phyloP scores from a whole-genome alignment of 2,329 filamentous ascomycete species.

The Botryotinia globosa region DNA sequence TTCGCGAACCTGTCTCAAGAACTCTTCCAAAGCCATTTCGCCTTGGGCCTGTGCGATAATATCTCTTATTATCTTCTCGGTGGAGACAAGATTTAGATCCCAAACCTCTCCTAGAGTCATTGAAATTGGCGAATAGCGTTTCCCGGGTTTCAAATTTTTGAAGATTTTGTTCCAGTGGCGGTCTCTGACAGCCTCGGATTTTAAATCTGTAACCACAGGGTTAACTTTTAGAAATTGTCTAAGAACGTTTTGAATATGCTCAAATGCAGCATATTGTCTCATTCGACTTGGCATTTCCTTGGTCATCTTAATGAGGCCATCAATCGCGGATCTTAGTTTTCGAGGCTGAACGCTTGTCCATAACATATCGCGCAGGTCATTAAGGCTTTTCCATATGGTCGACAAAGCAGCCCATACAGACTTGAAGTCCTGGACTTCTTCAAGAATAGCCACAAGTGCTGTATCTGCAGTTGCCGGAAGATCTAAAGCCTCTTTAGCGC shows the following conservation, averaged over 20 bases:
- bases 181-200: constrained; percentile 94
- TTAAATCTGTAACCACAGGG: constrained; percentile 79
- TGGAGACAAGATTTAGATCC: constrained; percentile 88
- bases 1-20: constrained; percentile 92
- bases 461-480: constrained; percentile 77
- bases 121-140: constrained; percentile 88
- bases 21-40: constrained; percentile 97
- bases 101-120: constrained; percentile 98
- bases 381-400: constrained; percentile 94
- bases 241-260: constrained; percentile 91
- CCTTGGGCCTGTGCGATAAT: constrained; percentile 95
- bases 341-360: constrained; percentile 96
- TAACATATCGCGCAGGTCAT: constrained; percentile 85
- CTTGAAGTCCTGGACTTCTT: constrained; percentile 98
- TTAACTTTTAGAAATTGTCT: constrained; percentile 91
- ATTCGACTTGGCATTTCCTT: constrained; percentile 99
- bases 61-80: constrained; percentile 82
- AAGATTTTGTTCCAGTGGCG: constrained; percentile 98
- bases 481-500: constrained; percentile 94
- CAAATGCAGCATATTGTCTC: constrained; percentile 99
- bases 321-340: constrained; percentile 85
- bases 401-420: constrained; percentile 96
- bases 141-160: constrained; percentile 88
- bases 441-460: constrained; percentile 78
- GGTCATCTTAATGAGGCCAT: constrained; percentile 93